Evolutionary conservation across 75 land plant species (phyloP).

Genomic region (Selaginella tamariscina): DNA sequence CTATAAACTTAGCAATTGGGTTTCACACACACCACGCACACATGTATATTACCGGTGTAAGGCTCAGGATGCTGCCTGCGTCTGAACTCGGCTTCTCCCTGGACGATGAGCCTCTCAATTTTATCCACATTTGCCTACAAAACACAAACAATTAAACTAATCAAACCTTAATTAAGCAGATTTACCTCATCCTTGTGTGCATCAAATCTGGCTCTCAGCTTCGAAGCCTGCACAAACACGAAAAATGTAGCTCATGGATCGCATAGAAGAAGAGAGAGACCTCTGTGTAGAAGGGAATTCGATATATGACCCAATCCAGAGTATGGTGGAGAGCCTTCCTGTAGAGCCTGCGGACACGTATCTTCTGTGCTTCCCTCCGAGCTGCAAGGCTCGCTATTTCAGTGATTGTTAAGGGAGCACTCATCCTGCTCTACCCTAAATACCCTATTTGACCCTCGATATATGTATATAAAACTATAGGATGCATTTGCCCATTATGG

Average conservation of each 20-base stretch:
- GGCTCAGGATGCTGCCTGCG: background rate
- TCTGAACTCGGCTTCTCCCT: background rate
- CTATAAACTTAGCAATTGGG: too few relatives aligned
- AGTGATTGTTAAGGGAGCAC: background rate
- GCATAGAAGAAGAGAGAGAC: too few relatives aligned
- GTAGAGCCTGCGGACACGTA: background rate
- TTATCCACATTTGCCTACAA: background rate
- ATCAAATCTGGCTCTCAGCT: conserved; percentile 1
- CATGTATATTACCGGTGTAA: background rate
- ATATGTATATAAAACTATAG: too few relatives aligned
- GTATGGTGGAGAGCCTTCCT: conserved; percentile 1
- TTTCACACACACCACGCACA: too few relatives aligned
- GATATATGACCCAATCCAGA: background rate
- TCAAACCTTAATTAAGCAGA: too few relatives aligned
- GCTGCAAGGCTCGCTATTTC: background rate
- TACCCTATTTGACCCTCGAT: background rate
- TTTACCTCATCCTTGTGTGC: background rate
- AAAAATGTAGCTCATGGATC: background rate
- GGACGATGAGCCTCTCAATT: background rate
- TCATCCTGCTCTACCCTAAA: background rate
- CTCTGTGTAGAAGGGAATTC: background rate
- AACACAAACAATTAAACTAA: too few relatives aligned
- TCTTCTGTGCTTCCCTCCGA: background rate
- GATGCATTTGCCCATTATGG: too few relatives aligned
- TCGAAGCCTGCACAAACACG: background rate